Conservation (phyloP, 225 moss, liverwort and hornwort genomes). For the Pleurozium schreberi region DNA sequence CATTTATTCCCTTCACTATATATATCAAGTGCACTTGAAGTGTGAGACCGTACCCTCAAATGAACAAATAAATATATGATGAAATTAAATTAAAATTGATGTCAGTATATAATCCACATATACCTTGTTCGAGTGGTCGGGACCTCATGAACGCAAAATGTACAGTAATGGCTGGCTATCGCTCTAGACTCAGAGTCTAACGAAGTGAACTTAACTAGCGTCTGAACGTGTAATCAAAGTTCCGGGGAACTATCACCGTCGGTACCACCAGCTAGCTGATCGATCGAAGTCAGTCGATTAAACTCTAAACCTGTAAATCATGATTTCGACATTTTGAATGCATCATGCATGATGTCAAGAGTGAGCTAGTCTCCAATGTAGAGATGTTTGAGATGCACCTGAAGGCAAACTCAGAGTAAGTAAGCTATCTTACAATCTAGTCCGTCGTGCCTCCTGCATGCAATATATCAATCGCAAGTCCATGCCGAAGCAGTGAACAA, state of each 20-base stretch:
- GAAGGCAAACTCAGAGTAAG: background rate
- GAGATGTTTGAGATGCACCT: constrained; percentile 1
- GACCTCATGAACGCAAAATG: constrained; percentile 1
- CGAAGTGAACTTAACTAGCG: background rate
- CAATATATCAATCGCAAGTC: constrained; percentile 9
- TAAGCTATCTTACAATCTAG: constrained; percentile 6
- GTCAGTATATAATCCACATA: background rate
- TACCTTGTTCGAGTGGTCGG: background rate
- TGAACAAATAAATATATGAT: background rate
- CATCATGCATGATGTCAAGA: background rate
- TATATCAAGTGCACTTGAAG: too few relatives aligned
- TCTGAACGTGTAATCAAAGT: background rate
- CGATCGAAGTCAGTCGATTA: background rate
- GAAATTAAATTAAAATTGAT: background rate
- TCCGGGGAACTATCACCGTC: background rate
- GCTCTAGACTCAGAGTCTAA: background rate
- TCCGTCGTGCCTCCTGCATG: background rate
- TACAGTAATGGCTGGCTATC: background rate
- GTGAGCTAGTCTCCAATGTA: constrained; percentile 5
- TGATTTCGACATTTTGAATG: background rate
- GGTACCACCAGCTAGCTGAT: too few relatives aligned
- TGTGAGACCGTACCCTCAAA: too few relatives aligned
- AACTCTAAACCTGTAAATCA: background rate
- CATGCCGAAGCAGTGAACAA: constrained; percentile 79
- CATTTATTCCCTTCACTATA: too few relatives aligned